phyloP scores from a whole-genome alignment of 129 eudicot genomes.

The Heracleum sosnowskyi region DNA sequence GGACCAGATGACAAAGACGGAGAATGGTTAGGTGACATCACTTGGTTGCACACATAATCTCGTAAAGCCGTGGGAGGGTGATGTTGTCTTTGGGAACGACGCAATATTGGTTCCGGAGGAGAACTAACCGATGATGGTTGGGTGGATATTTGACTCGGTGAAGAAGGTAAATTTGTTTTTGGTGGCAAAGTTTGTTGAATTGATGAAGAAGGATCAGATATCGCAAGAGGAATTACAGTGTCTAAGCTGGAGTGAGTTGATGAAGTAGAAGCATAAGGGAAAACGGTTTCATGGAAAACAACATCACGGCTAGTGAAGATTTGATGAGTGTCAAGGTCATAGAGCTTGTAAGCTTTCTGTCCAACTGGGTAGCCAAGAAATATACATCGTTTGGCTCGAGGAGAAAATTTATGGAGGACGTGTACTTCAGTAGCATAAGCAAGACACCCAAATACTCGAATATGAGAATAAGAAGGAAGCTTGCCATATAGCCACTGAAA shows the following conservation, averaged over 20 bases:
- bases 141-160: background rate
- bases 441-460: conserved; percentile 12
- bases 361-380: conserved; percentile 12
- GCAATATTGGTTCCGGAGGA: background rate
- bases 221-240: background rate
- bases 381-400: conserved; percentile 11
- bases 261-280: background rate
- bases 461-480: background rate
- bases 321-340: background rate
- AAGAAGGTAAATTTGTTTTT: no score
- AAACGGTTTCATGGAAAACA: background rate
- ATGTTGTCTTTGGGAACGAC: background rate
- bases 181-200: background rate
- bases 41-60: conserved; percentile 9
- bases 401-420: background rate
- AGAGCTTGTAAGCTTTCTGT: conserved; percentile 1
- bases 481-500: background rate
- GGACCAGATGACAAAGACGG: background rate
- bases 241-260: background rate
- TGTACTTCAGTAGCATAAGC: background rate
- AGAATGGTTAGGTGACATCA: background rate
- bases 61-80: background rate
- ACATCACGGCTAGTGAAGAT: conserved; percentile 5
- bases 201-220: background rate
- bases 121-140: background rate